Evolutionary conservation across 176 grass and related monocot species (phyloP), one percentile per base, ranked within the genome.

Genomic region (Oryza nivara): DNA sequence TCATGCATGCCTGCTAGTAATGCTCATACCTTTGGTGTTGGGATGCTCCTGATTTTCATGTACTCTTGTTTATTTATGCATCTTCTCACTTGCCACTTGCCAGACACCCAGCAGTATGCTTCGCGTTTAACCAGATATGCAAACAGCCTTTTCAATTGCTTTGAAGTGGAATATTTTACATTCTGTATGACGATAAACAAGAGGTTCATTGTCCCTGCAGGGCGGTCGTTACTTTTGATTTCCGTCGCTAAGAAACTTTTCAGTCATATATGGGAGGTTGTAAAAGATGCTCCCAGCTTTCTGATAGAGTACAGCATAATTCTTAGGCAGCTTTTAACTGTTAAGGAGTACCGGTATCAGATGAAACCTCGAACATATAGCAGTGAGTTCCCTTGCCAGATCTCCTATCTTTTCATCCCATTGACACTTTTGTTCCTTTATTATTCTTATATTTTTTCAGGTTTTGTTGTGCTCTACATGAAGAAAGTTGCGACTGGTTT

Each of bases 341-440:
- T 95, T 35, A 90, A 86, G 63, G 87, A 98, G 68, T 98, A 93
- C 80, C 82, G 77, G 16, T 98, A 90, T 86, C 87, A 92, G 82
- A 94, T 94, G 92, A 94, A 89, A 81, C 81, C 86, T 78, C 84
- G 82, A 48, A 91, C 74, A 85, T 94, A 94, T 83, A 86, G 79
- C 72, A 85, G 92, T 94, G 83, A 82, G 87, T 94, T 77, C 34
- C 25, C 45, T 70, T 87, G 82, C 61, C 23, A 82, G 43, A 2
- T 38, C 13, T 52, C 38, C 16, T 80, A 43, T 20, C 30, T 80
- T 70, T 58, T 72, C 47, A 68, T 28, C 44, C 72, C 20, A 70
- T 65, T 65, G 60, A 23, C 32, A 68, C 72, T 44, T 85, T 82
- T 61, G 41, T 77, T 79, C 30, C 43, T 58, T 74, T 64, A 46